Evolutionary conservation across 2,329 filamentous ascomycete genomes (phyloP).

Genomic region (Botrytis sinoallii): DNA sequence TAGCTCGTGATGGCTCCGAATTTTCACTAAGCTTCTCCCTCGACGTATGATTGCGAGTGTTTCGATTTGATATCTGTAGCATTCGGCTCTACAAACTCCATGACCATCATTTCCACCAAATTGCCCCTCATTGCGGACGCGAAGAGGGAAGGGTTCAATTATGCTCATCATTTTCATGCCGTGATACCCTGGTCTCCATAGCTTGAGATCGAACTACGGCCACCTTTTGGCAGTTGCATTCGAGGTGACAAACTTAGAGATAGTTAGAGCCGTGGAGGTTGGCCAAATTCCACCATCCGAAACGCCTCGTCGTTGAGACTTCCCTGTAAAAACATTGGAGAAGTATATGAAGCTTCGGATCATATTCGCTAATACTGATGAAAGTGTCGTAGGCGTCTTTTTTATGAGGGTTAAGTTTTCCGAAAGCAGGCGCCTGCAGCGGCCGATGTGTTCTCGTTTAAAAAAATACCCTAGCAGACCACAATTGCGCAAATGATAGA

Average conservation of each 20-base stretch:
- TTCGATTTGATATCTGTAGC: slow-evolving; percentile 8
- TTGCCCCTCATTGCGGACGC: slow-evolving; percentile 7
- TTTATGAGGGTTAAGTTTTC: not conserved
- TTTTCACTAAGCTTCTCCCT: slow-evolving; percentile 7
- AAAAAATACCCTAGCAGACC: slow-evolving; percentile 1
- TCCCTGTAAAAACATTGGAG: slow-evolving; percentile 17
- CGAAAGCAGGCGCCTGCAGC: slow-evolving; percentile 21
- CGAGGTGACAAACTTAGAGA: slow-evolving; percentile 1
- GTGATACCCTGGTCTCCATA: slow-evolving; percentile 13
- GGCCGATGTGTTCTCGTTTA: slow-evolving; percentile 17
- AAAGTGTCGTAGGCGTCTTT: slow-evolving; percentile 14
- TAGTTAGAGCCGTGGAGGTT: slow-evolving; percentile 3
- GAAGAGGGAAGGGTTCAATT: not conserved
- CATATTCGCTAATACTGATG: slow-evolving; percentile 16
- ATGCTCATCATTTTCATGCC: slow-evolving; percentile 12
- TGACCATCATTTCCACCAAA: slow-evolving; percentile 2
- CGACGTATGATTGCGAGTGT: slow-evolving; percentile 14
- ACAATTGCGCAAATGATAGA: slow-evolving; percentile 20
- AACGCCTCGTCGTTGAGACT: slow-evolving; percentile 7
- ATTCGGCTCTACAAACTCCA: slow-evolving; percentile 5
- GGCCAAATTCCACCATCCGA: slow-evolving; percentile 3
- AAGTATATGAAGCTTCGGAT: slow-evolving; percentile 13
- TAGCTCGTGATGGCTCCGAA: slow-evolving; percentile 2
- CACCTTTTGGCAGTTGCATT: slow-evolving; percentile 10
- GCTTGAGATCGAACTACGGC: slow-evolving; percentile 13